Evolutionary conservation across 208 protist species (phyloP), one percentile per base, ranked within the genome.

Genomic region (Novymonas esmeraldas): DNA sequence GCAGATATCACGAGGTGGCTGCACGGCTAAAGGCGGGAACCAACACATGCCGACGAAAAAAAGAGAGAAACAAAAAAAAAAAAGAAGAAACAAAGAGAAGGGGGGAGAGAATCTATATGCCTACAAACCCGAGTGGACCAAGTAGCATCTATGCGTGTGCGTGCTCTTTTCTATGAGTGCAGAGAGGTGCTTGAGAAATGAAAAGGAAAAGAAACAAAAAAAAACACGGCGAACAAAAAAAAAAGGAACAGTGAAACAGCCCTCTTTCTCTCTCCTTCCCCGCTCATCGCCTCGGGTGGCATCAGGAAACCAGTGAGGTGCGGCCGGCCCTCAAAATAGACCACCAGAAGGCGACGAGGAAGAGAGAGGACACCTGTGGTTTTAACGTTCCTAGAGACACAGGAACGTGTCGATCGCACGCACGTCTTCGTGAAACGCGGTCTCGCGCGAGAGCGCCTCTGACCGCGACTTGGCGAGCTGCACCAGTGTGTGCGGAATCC

Each of bases 391-490:
- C 39, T 31, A 57, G 22, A 41, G 10, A 31, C 51, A 3, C 44
- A 83, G 42, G 10, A 90, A 70, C 29, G 51, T 64, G 11, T 55
- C 46, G 33, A 90, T 48, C 14, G 60, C 54, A 39, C 75, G 58
- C 33, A 84, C 14, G 46, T 93, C 87, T 52, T 91, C 82, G 55
- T 92, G 76, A 36, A 82, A 70, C 11, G 84, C 78, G 10, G 80
- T 90, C 26, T 70, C 55, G n/a, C 64, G 78, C 10, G 82, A 70
- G 52, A 95, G 77, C 50, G 90, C 77, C 28, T 70, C 67, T 20
- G 90, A 93, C 73, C 91, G 89, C 1, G 55, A 38, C 24, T 73
- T 78, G 29, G 90, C 90, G 31, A 83, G 63, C 16, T 87, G 73
- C 18, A 92, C 80, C 54, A 93, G 36, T 3, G 70, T 39, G 6